A percentile compares a stretch with the other conserved stretches of the same genome.
Evolutionary conservation across 805 yeast genomes (phyloP).

Genomic region (Lachancea nothofagi): DNA sequence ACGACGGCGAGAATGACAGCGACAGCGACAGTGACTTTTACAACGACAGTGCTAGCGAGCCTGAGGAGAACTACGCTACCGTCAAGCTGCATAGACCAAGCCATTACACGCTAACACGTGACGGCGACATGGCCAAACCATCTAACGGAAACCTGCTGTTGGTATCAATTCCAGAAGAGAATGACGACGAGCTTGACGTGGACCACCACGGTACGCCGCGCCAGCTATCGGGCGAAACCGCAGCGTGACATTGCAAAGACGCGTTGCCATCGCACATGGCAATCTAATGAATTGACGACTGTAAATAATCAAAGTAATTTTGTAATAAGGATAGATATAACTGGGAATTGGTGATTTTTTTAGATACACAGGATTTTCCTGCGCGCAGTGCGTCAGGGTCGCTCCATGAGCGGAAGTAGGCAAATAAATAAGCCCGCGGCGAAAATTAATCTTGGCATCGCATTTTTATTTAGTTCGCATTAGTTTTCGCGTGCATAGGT

Average conservation of each 20-base stretch:
- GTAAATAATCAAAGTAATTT: too few species aligned
- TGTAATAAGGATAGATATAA: too few species aligned
- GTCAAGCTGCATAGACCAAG: conserved; percentile 4
- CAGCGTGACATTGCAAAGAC: not conserved
- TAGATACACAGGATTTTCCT: too few species aligned
- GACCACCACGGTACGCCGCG: not conserved
- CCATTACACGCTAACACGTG: conserved; percentile 3
- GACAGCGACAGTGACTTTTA: conserved; percentile 4
- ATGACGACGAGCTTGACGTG: not conserved
- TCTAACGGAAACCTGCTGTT: conserved; percentile 1
- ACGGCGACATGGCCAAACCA: not conserved
- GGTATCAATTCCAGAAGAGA: conserved; percentile 5
- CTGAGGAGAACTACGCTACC: not conserved
- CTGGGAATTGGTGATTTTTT: too few species aligned
- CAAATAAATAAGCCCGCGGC: too few species aligned
- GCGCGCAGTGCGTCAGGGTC: too few species aligned
- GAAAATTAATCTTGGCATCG: too few species aligned
- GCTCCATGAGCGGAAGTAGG: too few species aligned
- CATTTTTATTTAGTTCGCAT: too few species aligned
- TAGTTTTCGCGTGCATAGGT: too few species aligned
- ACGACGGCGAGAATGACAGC: not conserved
- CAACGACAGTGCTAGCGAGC: not conserved
- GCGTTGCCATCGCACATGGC: too few species aligned
- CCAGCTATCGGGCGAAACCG: not conserved
- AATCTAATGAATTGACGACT: not conserved